Base-by-base conservation (phyloP, 2,329 filamentous ascomycete species). In the Colletotrichum sublineola region DNA sequence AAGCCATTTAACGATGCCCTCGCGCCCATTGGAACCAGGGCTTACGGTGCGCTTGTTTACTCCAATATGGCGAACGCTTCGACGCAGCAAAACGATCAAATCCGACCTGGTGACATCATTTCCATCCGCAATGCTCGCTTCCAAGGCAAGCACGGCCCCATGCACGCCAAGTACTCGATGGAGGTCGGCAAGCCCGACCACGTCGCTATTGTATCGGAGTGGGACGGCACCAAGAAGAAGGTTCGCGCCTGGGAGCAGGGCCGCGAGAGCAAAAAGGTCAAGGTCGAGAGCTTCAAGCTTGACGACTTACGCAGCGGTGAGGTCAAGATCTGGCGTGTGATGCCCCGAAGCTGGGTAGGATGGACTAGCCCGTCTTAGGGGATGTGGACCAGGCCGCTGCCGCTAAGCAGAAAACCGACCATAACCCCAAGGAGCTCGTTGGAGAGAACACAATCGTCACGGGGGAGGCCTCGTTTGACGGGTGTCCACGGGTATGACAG, bases 191-290 rank as follows among this genome's bases (percentile, higher is more conserved):
- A 94, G 80, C 90, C 90, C 5, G 94, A 96, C 75, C 96, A 99
- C 78, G 96, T 98, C 0, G 96, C 90, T 2, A 85, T 99, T 2
- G 96, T 99, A 5, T 90, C 94, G 12, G 96, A 99, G 81, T 99
- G 96, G 96, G 96, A 99, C 81, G 96, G 96, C 3, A 97, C 94
- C 52, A 97, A 98, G 89, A 97, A 97, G 88, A 98, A 98, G 87
- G 92, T 99, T 36, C 86, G 95, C 38, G 95, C 92, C 1, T 98
- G 94, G 94, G 96, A 98, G 82, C 96, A 99, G 80, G 96, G 96
- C 0, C 87, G 96, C 18, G 96, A 98, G 85, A 95, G 91, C 81
- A 96, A 93, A 82, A 98, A 98, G 86, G 92, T 97, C 67, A 96
- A 97, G 85, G 85, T 94, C 73, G 96, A 98, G 86, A 97, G 95